Percentiles rank a stretch among this genome's conserved stretches.
Evolutionary conservation across 1,284 basidiomycete species (phyloP).

Genomic region (Kalmanozyma brasiliensis): DNA sequence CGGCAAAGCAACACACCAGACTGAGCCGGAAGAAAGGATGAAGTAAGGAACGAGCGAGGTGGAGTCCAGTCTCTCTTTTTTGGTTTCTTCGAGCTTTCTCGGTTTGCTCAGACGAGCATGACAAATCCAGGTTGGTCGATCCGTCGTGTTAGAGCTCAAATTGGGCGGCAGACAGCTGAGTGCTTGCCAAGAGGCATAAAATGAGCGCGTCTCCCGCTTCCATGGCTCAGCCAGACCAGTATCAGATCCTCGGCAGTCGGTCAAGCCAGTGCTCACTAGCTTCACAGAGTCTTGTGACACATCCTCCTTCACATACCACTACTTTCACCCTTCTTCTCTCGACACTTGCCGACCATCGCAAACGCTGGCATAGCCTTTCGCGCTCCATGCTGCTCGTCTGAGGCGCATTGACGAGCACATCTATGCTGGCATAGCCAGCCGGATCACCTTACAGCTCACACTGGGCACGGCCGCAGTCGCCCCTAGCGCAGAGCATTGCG

Average conservation of each 20-base stretch:
- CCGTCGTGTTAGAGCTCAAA: not conserved
- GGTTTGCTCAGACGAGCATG: conserved; percentile 32
- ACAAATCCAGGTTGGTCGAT: conserved; percentile 30
- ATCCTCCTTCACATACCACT: not conserved
- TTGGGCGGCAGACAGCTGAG: conserved; percentile 4
- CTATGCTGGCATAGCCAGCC: conserved; percentile 27
- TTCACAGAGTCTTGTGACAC: too few relatives aligned
- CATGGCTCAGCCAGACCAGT: not conserved
- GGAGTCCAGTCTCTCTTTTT: conserved; percentile 1
- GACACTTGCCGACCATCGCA: not conserved
- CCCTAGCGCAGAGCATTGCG: not conserved
- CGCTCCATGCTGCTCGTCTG: conserved; percentile 9
- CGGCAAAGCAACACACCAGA: not conserved
- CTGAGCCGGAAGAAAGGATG: not conserved
- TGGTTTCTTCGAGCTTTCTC: not conserved
- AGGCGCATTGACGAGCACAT: conserved; percentile 3
- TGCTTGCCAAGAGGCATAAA: conserved; percentile 5
- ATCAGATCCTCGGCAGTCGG: conserved; percentile 6
- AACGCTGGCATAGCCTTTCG: not conserved
- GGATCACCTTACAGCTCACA: conserved; percentile 6
- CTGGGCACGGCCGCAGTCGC: too few relatives aligned
- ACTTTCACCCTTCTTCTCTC: not conserved
- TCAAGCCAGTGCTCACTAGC: not conserved
- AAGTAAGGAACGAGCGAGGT: conserved; percentile 1
- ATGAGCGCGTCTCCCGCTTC: not conserved